phyloP scores from a whole-genome alignment of 2,329 filamentous ascomycete species.

The Sarocladium strictum region DNA sequence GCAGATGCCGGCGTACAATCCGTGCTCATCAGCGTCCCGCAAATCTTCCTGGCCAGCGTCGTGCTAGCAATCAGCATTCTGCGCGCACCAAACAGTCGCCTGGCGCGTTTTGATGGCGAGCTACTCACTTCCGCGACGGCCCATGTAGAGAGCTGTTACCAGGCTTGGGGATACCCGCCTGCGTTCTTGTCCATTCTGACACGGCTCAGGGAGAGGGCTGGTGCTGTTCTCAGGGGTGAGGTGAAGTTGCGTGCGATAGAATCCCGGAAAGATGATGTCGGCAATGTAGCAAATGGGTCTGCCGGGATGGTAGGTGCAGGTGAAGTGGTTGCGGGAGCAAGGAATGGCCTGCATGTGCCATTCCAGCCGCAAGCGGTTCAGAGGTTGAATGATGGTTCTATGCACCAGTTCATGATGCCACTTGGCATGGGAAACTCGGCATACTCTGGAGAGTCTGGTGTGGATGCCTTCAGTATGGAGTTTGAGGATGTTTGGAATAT shows the following conservation, averaged over 20 bases:
- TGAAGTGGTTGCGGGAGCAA: not conserved
- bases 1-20: not conserved
- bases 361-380: not conserved
- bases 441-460: not conserved
- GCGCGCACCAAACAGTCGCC: not conserved
- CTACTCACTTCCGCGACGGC: not conserved
- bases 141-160: not conserved
- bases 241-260: not conserved
- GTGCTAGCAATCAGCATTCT: not conserved
- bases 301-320: not conserved
- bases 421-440: not conserved
- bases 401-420: not conserved
- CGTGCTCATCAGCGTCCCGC: not conserved
- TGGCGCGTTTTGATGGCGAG: not conserved
- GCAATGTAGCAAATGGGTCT: not conserved
- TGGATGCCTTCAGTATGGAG: not conserved
- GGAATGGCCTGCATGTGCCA: not conserved
- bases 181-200: not conserved
- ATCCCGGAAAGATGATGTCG: not conserved
- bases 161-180: not conserved
- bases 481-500: constrained; percentile 6
- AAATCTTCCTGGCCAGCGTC: not conserved
- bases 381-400: not conserved
- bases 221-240: not conserved
- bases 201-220: not conserved